Evolutionary conservation across 345 rosid species (phyloP).

Genomic region (Boechera retrofracta): DNA sequence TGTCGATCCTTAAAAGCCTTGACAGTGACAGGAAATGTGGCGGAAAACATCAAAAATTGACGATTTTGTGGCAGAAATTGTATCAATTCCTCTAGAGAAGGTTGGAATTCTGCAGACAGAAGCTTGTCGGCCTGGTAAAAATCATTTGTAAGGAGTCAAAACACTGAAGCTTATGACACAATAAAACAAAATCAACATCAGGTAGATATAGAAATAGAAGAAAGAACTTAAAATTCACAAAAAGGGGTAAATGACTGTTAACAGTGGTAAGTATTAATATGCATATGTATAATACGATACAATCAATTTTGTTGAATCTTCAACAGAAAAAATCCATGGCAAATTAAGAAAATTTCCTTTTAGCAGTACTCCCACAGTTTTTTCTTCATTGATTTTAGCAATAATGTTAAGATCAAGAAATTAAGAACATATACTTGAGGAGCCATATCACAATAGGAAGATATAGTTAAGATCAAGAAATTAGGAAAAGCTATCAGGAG

Average conservation of each 20-base stretch:
- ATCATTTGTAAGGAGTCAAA: conserved; percentile 47
- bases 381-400: conserved; percentile 1
- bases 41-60: conserved; percentile 96
- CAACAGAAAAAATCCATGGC: background rate
- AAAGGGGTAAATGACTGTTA: background rate
- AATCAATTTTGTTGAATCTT: background rate
- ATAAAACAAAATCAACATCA: conserved; percentile 1
- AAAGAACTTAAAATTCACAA: background rate
- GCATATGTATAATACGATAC: background rate
- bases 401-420: background rate
- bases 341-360: background rate
- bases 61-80: conserved; percentile 82
- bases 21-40: conserved; percentile 97
- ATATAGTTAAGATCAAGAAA: conserved; percentile 5
- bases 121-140: conserved; percentile 93
- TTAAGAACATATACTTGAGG: conserved; percentile 13
- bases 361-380: background rate
- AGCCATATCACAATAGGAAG: conserved; percentile 17
- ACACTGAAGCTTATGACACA: conserved; percentile 34
- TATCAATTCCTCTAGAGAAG: conserved; percentile 92
- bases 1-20: conserved; percentile 96
- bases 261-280: background rate
- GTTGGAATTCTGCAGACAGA: conserved; percentile 96
- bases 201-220: conserved; percentile 1
- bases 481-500: conserved; percentile 23